Evolutionary conservation across 371 early-diverging fungal genomes (phyloP).

Genomic region (Mortierella sp.): DNA sequence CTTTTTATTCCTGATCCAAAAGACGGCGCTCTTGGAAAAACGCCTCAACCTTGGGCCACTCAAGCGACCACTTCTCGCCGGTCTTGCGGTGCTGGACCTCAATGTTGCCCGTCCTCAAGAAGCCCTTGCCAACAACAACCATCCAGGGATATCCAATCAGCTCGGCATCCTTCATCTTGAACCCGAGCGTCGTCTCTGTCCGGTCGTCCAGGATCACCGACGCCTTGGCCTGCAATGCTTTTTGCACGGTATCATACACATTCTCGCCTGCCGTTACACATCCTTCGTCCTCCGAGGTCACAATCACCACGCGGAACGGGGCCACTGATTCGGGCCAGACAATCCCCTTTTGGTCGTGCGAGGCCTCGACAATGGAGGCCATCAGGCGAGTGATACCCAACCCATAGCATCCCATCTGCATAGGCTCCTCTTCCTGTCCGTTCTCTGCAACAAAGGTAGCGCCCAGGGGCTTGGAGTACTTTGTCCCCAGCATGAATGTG

Average conservation of each 20-base stretch:
- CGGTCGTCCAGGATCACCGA: constrained; percentile 76
- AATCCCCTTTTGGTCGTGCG: constrained; percentile 76
- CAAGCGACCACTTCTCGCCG: constrained; percentile 56
- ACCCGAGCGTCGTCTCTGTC: constrained; percentile 68
- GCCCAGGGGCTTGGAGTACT: constrained; percentile 80
- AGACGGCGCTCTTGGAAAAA: constrained; percentile 38
- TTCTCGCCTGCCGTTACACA: constrained; percentile 60
- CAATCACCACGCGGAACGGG: constrained; percentile 78
- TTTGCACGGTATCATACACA: constrained; percentile 62
- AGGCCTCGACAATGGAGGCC: constrained; percentile 83
- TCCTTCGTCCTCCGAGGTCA: constrained; percentile 62
- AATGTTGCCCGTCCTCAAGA: constrained; percentile 62
- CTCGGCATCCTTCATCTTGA: constrained; percentile 82
- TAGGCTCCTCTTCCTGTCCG: constrained; percentile 56
- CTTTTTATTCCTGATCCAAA: not conserved
- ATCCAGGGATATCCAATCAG: constrained; percentile 81
- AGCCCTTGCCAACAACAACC: constrained; percentile 75
- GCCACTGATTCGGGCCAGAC: constrained; percentile 85
- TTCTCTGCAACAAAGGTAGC: constrained; percentile 66
- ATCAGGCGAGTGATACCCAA: constrained; percentile 87
- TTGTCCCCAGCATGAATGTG: constrained; percentile 91
- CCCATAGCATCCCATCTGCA: constrained; percentile 95
- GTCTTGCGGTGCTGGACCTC: constrained; percentile 74
- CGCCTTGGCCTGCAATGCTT: constrained; percentile 41
- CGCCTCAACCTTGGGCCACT: constrained; percentile 29